These are phyloP conservation scores for Thraustochytrium striatum DNA, from an alignment of 352 stramenopile species.

Conservation along the genomic window DNA sequence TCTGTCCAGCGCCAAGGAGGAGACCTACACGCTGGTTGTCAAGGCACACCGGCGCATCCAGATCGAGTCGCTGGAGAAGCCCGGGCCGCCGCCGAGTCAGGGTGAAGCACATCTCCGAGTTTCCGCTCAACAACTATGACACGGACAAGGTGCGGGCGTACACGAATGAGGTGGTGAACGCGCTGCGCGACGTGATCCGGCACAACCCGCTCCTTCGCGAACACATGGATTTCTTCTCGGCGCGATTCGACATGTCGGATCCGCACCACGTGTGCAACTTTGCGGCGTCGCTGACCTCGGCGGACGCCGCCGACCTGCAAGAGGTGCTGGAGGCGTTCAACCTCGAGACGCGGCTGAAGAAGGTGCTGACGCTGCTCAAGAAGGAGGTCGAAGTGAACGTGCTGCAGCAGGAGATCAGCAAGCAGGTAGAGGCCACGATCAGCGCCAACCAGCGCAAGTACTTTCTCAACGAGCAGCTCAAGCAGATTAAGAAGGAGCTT, in stretches of 20 bases:
- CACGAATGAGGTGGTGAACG: constrained; percentile 95
- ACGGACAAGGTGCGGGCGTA: constrained; percentile 86
- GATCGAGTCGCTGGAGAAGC: constrained; percentile 39
- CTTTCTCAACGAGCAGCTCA: constrained; percentile 96
- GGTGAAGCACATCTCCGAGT: constrained; percentile 67
- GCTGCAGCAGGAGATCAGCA: constrained; percentile 94
- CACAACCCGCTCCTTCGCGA: constrained; percentile 95
- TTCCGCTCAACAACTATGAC: constrained; percentile 47
- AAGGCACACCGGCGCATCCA: constrained; percentile 47
- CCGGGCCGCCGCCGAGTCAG: constrained; percentile 70
- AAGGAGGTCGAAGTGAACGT: constrained; percentile 93
- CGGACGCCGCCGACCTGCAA: constrained; percentile 83
- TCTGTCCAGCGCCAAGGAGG: constrained; percentile 49
- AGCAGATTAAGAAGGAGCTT: constrained; percentile 99
- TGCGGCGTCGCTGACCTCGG: constrained; percentile 85
- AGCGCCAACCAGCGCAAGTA: constrained; percentile 96
- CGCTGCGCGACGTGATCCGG: constrained; percentile 91
- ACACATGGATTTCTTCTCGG: constrained; percentile 93
- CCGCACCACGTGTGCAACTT: constrained; percentile 97
- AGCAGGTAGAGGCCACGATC: constrained; percentile 84
- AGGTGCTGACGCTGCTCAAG: constrained; percentile 89
- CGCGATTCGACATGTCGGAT: constrained; percentile 88
- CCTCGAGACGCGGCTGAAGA: constrained; percentile 86
- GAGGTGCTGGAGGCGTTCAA: constrained; percentile 69
- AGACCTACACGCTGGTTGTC: constrained; percentile 46